These are phyloP conservation scores for Amanita muscaria DNA, from an alignment of 768 basidiomycete species.

Conservation along the genomic window DNA sequence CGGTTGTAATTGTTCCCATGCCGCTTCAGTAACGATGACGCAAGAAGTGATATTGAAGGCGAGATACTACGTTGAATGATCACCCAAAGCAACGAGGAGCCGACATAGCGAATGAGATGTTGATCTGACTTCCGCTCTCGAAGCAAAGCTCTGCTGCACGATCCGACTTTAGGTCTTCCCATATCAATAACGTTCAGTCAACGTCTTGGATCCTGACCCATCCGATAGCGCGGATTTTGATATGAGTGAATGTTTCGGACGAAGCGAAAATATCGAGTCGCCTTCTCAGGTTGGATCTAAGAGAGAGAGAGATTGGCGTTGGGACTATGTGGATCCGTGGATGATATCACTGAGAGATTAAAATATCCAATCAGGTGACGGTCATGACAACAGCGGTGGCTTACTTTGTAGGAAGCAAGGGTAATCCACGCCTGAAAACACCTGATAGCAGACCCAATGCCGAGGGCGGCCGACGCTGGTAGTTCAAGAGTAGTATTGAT, in stretches of 20 bases:
- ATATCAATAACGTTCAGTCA: slow-evolving; percentile 81
- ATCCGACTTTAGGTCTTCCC: slow-evolving; percentile 49
- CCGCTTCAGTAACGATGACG: slow-evolving; percentile 19
- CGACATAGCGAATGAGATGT: slow-evolving; percentile 70
- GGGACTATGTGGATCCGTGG: slow-evolving; percentile 57
- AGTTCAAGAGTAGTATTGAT: slow-evolving; percentile 48
- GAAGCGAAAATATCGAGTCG: slow-evolving; percentile 51
- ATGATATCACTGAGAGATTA: slow-evolving; percentile 53
- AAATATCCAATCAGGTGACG: slow-evolving; percentile 1
- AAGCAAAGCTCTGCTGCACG: slow-evolving; percentile 23
- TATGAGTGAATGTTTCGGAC: slow-evolving; percentile 69
- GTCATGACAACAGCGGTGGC: slow-evolving; percentile 15
- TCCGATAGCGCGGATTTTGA: slow-evolving; percentile 64
- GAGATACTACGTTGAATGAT: slow-evolving; percentile 77
- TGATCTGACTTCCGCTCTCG: slow-evolving; percentile 39
- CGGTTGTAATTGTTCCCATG: slow-evolving; percentile 24
- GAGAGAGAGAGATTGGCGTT: slow-evolving; percentile 52
- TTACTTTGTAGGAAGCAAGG: slow-evolving; percentile 58
- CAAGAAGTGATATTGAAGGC: slow-evolving; percentile 56
- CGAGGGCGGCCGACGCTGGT: slow-evolving; percentile 25
- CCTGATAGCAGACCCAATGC: slow-evolving; percentile 63
- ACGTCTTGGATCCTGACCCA: slow-evolving; percentile 56
- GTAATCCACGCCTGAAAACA: slow-evolving; percentile 83
- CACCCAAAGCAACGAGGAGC: slow-evolving; percentile 71
- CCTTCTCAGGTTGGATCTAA: slow-evolving; percentile 48